Base-by-base conservation (phyloP, 768 basidiomycete species). In the Xanthoconium stramineum region DNA sequence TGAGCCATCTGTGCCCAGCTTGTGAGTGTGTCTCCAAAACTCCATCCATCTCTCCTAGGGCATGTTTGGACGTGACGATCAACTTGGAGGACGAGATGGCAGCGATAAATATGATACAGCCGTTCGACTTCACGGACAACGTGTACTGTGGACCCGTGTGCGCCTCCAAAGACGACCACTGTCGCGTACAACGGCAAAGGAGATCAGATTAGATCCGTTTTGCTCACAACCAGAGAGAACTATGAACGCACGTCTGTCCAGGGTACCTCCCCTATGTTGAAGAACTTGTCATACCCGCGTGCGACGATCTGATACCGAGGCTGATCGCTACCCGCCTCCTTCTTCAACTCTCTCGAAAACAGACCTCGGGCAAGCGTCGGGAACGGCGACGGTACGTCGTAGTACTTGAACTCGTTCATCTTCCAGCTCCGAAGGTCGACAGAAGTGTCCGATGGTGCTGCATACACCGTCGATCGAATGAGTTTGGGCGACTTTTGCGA, bases 271-370 rank as follows among this genome's bases (percentile, higher is more conserved):
- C 87, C 91, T 32, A 97, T 91, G 68, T 97, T 98, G 78, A 98
- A 98, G 73, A 99, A 98, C 76, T 99, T 99, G 77, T 98, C 97
- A 68, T 99, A 98, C 0, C 96, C 97, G 45, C 97, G 77, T 0
- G 82, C 88, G 2, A 97, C 85, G 54, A 99, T 94, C 53, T 85
- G 75, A 57, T 78, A 72, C 50, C 66, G 68, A 47, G 58, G 63
- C 78, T 69, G 73, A 38, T 65, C 69, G 42, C 70, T 65, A 52
- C 69, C 56, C 2, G 55, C 59, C 50, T 69, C 61, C 15, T 75
- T 67, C 8, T 69, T 55, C 14, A 80, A 52, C 35, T 88, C 80
- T 12, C 75, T 70, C 0, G 91, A 88, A 69, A 98, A 98, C 28
- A 99, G 68, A 0, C 97, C 97, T 29, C 97, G 76, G 0, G 94